Conservation (phyloP, 1,139 yeast species). For the Suhomyces atakaporum region DNA sequence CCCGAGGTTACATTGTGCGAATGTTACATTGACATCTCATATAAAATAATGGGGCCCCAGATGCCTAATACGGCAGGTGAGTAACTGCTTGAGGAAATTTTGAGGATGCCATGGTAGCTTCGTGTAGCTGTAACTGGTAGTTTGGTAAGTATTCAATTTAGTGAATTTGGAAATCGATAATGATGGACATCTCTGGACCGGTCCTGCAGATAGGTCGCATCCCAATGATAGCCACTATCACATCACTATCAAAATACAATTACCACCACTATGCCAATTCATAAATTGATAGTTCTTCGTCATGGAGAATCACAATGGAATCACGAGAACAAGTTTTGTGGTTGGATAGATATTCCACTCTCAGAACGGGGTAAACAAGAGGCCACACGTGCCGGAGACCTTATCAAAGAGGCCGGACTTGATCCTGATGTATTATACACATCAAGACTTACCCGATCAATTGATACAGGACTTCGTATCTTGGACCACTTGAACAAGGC, state of each 20-base stretch:
- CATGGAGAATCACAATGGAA: constrained; percentile 82
- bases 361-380: constrained; percentile 63
- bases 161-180: too few relatives aligned
- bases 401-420: constrained; percentile 43
- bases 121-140: too few relatives aligned
- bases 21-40: background rate
- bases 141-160: too few relatives aligned
- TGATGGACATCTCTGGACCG: background rate
- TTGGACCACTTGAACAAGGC: constrained; percentile 45
- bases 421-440: constrained; percentile 62
- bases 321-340: constrained; percentile 70
- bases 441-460: constrained; percentile 64
- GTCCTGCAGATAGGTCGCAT: constrained; percentile 5
- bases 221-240: background rate
- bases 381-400: constrained; percentile 59
- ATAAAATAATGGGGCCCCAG: background rate
- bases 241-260: background rate
- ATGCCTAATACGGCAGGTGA: background rate
- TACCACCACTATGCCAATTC: constrained; percentile 16
- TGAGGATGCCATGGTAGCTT: background rate
- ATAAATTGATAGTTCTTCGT: constrained; percentile 56
- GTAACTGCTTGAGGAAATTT: background rate
- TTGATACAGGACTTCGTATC: constrained; percentile 65
- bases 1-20: constrained; percentile 3
- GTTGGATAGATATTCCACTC: constrained; percentile 78